Evolutionary conservation across 1,284 basidiomycete species (phyloP), one percentile per base, ranked within the genome.

Genomic region (Ceratobasidium sp.): DNA sequence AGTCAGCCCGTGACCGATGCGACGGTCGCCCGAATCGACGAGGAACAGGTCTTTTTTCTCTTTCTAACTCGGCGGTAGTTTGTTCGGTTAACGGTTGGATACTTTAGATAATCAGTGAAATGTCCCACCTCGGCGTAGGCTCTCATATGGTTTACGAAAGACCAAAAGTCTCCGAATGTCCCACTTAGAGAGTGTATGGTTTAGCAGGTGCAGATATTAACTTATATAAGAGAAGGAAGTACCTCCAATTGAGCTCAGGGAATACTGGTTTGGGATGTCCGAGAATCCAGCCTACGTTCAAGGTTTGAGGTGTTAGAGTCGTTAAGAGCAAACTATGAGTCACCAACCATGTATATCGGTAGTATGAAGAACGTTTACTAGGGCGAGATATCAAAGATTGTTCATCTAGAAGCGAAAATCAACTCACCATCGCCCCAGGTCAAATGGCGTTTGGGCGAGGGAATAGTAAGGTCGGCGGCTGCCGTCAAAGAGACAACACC

Each of bases 311-410:
- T 15, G 15, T 70, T 23, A 56, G 26, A 57, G 26, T 7, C 15
- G 12, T 48, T 6, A 2, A 1, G 44, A 44, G 28, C 9, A 4
- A 67, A 26, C 1, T 1, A 9, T 67, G 23, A 10, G 20, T 12
- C 6, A 70, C 56, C 9, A 10, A 70, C 68, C 68, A n/a, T 70
- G 68, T n/a, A 70, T 70, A 28, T 70, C 68, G 17, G 68, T 70
- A 3, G 68, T 70, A 42, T 70, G 68, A 15, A 70, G 38, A 1
- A 70, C 68, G 33, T 70, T 70, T 12, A 70, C 68, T 70, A n/a
- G 46, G 4, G 33, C 26, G 33, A 62, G 1, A 38, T 2, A 28
- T 38, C 59, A 38, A 4, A 62, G 9, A 33, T 40, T 6, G 40
- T 26, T 50, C n/a, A 17, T 50, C n/a, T n/a, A n/a, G n/a, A n/a